These are phyloP conservation scores for Hericium erinaceus DNA, from an alignment of 768 basidiomycete species.

Conservation along the genomic window DNA sequence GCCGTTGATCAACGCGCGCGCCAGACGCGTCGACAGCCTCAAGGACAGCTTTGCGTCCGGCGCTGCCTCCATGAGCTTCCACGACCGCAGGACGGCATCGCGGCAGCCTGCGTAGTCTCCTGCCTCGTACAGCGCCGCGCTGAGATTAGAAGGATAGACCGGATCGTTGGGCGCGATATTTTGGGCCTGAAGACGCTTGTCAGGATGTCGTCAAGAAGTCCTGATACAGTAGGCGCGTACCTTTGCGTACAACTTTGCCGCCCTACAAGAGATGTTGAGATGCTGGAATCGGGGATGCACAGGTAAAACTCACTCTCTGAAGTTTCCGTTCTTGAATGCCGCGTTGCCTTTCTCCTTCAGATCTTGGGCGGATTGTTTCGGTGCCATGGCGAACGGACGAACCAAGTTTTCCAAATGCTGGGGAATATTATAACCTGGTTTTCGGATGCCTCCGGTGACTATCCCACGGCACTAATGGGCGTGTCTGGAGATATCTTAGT, in stretches of 20 bases:
- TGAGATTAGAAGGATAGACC: not conserved
- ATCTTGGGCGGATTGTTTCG: not conserved
- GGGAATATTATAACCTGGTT: too few relatives aligned
- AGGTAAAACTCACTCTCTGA: not conserved
- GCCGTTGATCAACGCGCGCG: not conserved
- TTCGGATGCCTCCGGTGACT: too few relatives aligned
- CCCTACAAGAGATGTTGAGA: not conserved
- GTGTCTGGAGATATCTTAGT: too few relatives aligned
- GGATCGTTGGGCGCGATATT: not conserved
- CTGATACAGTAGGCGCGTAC: not conserved
- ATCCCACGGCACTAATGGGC: too few relatives aligned
- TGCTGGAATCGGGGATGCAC: not conserved
- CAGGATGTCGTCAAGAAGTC: not conserved
- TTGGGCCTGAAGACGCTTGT: not conserved
- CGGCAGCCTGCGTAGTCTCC: not conserved
- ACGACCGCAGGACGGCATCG: not conserved
- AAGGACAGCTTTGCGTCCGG: not conserved
- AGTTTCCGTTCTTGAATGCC: not conserved
- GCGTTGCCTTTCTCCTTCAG: not conserved
- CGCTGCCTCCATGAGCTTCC: not conserved
- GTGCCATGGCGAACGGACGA: not conserved
- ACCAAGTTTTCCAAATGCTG: too few relatives aligned
- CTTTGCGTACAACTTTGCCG: not conserved
- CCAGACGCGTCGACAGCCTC: not conserved
- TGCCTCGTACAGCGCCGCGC: not conserved